phyloP scores from a whole-genome alignment of 2,329 filamentous ascomycete genomes.

The Aureobasidium sp. region DNA sequence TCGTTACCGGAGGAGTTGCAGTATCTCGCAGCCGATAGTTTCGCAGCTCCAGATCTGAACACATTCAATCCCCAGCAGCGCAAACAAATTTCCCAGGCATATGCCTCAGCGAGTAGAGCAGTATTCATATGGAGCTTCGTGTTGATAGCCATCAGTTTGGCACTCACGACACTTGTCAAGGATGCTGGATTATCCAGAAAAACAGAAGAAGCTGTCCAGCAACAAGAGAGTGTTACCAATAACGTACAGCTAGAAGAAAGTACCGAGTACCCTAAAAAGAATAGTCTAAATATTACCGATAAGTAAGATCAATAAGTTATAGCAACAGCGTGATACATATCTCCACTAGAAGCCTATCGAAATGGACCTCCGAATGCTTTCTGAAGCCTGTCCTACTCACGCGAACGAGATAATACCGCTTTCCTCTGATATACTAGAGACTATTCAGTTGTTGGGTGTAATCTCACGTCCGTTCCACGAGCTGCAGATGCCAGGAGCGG shows the following conservation, averaged over 20 bases:
- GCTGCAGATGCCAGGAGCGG: too few species aligned
- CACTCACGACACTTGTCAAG: conserved; percentile 55
- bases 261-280: too few species aligned
- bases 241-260: neutral
- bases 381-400: too few species aligned
- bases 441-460: neutral
- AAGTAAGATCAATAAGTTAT: too few species aligned
- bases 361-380: too few species aligned
- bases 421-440: neutral
- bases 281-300: too few species aligned
- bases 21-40: conserved; percentile 45
- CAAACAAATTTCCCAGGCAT: conserved; percentile 53
- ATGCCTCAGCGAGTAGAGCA: conserved; percentile 58
- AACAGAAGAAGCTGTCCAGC: conserved; percentile 21
- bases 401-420: neutral
- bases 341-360: too few species aligned
- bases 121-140: conserved; percentile 66
- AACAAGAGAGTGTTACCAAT: neutral
- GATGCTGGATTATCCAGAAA: conserved; percentile 30
- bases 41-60: conserved; percentile 37
- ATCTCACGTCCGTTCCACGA: too few species aligned
- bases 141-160: conserved; percentile 54
- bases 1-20: conserved; percentile 42
- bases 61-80: conserved; percentile 36
- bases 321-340: too few species aligned